Evolutionary conservation across 257 asterid species (phyloP).

Genomic region (Salvia splendens): DNA sequence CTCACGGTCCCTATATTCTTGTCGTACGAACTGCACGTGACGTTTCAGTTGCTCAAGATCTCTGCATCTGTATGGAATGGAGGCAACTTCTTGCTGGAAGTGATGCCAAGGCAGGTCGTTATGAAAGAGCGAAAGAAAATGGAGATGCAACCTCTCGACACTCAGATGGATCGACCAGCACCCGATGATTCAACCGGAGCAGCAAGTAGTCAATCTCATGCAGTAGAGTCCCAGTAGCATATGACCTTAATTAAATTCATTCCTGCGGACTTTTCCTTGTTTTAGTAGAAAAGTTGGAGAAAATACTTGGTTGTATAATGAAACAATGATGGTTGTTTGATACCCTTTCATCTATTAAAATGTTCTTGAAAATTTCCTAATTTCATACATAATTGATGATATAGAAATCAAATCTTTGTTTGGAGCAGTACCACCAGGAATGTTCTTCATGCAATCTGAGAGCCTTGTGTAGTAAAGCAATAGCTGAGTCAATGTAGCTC

Average conservation of each 20-base stretch:
- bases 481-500: slow-evolving; percentile 93
- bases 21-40: slow-evolving; percentile 65
- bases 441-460: slow-evolving; percentile 81
- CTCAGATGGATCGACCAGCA: slow-evolving; percentile 30
- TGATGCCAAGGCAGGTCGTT: slow-evolving; percentile 91
- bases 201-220: slow-evolving; percentile 29
- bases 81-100: slow-evolving; percentile 88
- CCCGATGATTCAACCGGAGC: slow-evolving; percentile 19
- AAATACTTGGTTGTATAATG: not conserved
- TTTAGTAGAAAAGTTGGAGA: not conserved
- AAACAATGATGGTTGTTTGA: not conserved
- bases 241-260: slow-evolving; percentile 19
- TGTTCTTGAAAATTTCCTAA: slow-evolving; percentile 75
- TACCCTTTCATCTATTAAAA: not conserved
- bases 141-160: slow-evolving; percentile 49
- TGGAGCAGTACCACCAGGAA: slow-evolving; percentile 70
- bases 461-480: slow-evolving; percentile 92
- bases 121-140: slow-evolving; percentile 79
- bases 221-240: slow-evolving; percentile 30
- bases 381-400: slow-evolving; percentile 91
- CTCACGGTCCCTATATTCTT: slow-evolving; percentile 88
- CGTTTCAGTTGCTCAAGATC: slow-evolving; percentile 84
- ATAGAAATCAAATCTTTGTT: slow-evolving; percentile 95
- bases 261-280: not conserved
- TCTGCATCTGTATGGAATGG: slow-evolving; percentile 93